Base-by-base conservation (phyloP, 768 basidiomycete genomes). In the Termitomyces sp. region DNA sequence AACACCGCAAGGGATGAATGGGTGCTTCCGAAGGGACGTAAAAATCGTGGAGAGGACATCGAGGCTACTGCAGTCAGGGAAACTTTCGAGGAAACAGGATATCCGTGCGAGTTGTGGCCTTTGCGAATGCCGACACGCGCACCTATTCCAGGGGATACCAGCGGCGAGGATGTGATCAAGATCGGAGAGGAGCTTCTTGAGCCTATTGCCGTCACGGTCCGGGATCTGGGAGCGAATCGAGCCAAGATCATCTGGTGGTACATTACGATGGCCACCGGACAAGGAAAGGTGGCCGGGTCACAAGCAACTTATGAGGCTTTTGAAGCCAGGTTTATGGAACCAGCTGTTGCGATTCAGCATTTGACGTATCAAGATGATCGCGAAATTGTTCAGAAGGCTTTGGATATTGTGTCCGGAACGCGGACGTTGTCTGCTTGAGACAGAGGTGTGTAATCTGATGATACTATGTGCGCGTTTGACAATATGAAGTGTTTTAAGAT, bases 51-150 rank as follows among this genome's bases (percentile, higher is more conserved):
- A 1, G 86, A 87, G 67, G 69, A 72, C 5, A 69, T 83, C 17
- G 77, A 81, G 54, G 61, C 55, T 1, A 73, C 85, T 2, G 85
- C 85, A 0, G 59, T 83, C 5, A 75, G 86, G 17, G 86, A 88
- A 69, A 84, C 84, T 0, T 84, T 75, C 64, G 87, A 85, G 63
- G 85, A 87, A 71, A 86, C 84, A 0, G 85, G 84, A 5, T 87
- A 82, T 61, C 68, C 68, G 4, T 86, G 85, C 66, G 63, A 68
- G 21, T 68, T 82, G 37, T 75, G 83, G 59, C 78, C 82, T 1
- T 69, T 75, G 46, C 72, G 69, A 45, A 77, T 86, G 74, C 65
- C 70, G 46, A 86, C 84, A 16, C 77, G 81, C n/a, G 85, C 84
- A 5, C 82, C 84, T 2, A 59, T 63, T 19, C 71, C 80, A 0